A percentile compares a stretch with the other conserved stretches of the same genome.
Evolutionary conservation across 192 early-diverging fungal genomes (phyloP).

Genomic region (Coemansia sp.): DNA sequence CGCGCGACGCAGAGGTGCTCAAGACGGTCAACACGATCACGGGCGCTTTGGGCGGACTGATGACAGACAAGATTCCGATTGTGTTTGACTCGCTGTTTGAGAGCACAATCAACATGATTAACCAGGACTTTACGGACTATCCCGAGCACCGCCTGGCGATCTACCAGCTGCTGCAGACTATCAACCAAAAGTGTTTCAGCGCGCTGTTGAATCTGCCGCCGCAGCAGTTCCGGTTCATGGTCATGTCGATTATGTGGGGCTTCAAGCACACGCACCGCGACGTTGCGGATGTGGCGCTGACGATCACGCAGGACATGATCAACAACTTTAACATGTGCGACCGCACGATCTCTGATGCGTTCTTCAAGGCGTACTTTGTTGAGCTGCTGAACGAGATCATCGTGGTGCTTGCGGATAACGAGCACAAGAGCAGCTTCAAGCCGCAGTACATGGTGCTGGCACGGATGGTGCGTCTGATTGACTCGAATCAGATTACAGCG

Average conservation of each 20-base stretch:
- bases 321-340: constrained; percentile 82
- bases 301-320: constrained; percentile 84
- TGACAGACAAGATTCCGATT: constrained; percentile 79
- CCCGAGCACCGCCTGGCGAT: constrained; percentile 97
- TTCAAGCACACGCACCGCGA: constrained; percentile 99
- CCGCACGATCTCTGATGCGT: constrained; percentile 71
- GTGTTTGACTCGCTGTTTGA: constrained; percentile 96
- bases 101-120: constrained; percentile 98
- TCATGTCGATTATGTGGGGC: constrained; percentile 96
- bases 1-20: constrained; percentile 94
- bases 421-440: constrained; percentile 97
- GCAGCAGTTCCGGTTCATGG: constrained; percentile 85
- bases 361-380: constrained; percentile 91
- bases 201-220: constrained; percentile 81
- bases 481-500: constrained; percentile 75
- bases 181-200: constrained; percentile 91
- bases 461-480: constrained; percentile 86
- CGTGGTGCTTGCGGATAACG: constrained; percentile 93
- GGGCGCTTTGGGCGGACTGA: constrained; percentile 67
- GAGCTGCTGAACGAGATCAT: constrained; percentile 94
- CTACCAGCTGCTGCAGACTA: constrained; percentile 88
- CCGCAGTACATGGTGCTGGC: constrained; percentile 87
- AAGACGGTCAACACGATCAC: constrained; percentile 90
- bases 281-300: constrained; percentile 88
- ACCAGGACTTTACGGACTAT: constrained; percentile 96